Percentiles rank a stretch among this genome's conserved stretches.
These are phyloP conservation scores for Podospora pseudopauciseta DNA, from an alignment of 495 filamentous ascomycete genomes.

Conservation along the genomic window DNA sequence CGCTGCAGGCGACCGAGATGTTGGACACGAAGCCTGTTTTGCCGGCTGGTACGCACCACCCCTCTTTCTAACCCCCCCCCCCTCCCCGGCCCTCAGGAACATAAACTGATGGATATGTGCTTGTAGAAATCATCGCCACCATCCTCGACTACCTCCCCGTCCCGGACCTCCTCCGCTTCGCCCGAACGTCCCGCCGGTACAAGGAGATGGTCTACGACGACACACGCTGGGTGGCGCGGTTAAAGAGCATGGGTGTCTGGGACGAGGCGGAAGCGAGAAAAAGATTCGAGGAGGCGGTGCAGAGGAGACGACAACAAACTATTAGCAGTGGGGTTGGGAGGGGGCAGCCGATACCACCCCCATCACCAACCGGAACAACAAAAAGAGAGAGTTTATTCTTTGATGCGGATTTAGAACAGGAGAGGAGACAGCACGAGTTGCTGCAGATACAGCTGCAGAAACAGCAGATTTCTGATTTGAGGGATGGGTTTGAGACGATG, in stretches of 20 bases:
- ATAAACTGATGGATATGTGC: neutral
- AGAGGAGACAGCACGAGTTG: constrained; percentile 38
- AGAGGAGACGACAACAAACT: constrained; percentile 54
- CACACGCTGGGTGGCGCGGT: constrained; percentile 81
- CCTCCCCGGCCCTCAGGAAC: neutral
- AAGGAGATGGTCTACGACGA: constrained; percentile 99
- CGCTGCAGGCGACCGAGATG: constrained; percentile 73
- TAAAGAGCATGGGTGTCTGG: constrained; percentile 88
- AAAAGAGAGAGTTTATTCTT: constrained; percentile 57
- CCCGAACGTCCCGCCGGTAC: constrained; percentile 82
- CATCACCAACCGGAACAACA: constrained; percentile 16
- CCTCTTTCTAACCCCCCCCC: neutral
- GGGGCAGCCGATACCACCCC: neutral
- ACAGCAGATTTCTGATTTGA: constrained; percentile 30
- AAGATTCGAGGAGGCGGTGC: constrained; percentile 69
- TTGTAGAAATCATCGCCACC: constrained; percentile 71
- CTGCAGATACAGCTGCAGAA: constrained; percentile 12
- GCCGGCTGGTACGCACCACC: constrained; percentile 62
- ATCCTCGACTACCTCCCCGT: constrained; percentile 88
- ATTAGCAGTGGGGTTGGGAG: constrained; percentile 18
- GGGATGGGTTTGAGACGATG: constrained; percentile 68
- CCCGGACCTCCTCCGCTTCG: constrained; percentile 77
- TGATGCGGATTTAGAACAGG: constrained; percentile 61
- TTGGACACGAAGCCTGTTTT: constrained; percentile 68
- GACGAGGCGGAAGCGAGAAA: constrained; percentile 81